Base-by-base conservation (phyloP, 2,329 filamentous ascomycete species). In the Colletotrichum truncatum region DNA sequence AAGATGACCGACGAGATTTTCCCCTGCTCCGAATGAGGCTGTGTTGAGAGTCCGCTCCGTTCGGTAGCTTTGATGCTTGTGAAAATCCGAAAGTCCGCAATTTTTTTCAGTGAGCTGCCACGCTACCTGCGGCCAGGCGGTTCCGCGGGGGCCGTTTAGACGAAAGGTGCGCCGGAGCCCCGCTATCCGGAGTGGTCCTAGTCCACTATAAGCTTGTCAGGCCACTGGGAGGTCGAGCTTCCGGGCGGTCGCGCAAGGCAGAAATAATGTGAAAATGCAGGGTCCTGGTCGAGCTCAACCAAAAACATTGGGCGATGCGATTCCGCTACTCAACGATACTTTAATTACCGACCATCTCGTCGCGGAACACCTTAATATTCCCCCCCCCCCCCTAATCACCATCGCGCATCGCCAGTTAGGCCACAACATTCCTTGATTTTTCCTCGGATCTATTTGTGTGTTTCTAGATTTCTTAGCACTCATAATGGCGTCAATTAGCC, bases 401-500 rank as follows among this genome's bases (percentile, higher is more conserved):
- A 46, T 43, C 28, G 21, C 23, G 38, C 34, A 36, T 32, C 25
- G 49, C 28, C 43, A 46, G 26, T 65, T 16, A 28, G 45, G 49
- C 30, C 46, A 11, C 30, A 45, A 66, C 64, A 30, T 41, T 67
- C 43, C 54, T 51, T 64, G 25, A 3, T n/a, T 32, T 51, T 39
- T 23, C 14, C 10, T 25, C 38, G 23, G 30, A 32, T 34, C 6
- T 28, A 53, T 61, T 28, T 21, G 5, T 34, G 28, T 14, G 26
- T 21, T 59, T 59, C 12, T 28, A 43, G 26, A 41, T 38, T 57
- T 46, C n/a, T 34, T 21, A 11, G 25, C 49, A 34, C 28, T 54
- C 49, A 62, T 14, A 55, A 65, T 65, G 62, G 14, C 21, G 26
- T 62, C 62, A 14, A 12, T 65, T 70, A 76, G 76, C 61, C 74